phyloP scores from a whole-genome alignment of 1,284 basidiomycete genomes.

The Marasmius oreades region DNA sequence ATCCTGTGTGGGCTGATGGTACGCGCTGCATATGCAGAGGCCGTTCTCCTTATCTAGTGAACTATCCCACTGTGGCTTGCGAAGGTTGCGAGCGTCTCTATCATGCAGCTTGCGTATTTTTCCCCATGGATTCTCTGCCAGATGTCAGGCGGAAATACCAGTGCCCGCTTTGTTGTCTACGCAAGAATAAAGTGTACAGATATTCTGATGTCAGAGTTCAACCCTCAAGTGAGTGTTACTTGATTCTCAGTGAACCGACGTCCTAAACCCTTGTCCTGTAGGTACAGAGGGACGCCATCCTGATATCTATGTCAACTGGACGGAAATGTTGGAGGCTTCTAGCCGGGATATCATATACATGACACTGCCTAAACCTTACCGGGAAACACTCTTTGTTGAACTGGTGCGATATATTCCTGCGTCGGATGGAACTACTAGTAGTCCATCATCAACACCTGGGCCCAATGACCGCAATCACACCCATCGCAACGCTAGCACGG shows the following conservation, averaged over 20 bases:
- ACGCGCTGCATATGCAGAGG: conserved; percentile 80
- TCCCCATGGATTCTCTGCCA: conserved; percentile 33
- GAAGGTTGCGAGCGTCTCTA: conserved; percentile 61
- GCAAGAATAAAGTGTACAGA: conserved; percentile 63
- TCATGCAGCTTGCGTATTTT: conserved; percentile 76
- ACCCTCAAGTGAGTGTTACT: conserved; percentile 48
- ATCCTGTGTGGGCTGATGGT: conserved; percentile 67
- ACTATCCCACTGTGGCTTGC: conserved; percentile 64
- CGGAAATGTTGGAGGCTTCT: conserved; percentile 68
- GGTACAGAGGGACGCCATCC: conserved; percentile 36
- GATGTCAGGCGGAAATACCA: conserved; percentile 40
- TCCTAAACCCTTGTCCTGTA: conserved; percentile 10
- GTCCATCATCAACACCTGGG: conserved; percentile 25
- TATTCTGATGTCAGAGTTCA: conserved; percentile 73
- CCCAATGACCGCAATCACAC: conserved; percentile 16
- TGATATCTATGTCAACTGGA: conserved; percentile 64
- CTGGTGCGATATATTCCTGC: conserved; percentile 55
- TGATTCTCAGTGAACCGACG: conserved; percentile 9
- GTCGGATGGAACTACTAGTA: conserved; percentile 32
- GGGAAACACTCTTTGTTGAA: conserved; percentile 70
- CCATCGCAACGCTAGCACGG: conserved; percentile 22
- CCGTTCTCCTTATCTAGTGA: conserved; percentile 52
- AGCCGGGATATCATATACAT: conserved; percentile 70
- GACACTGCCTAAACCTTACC: conserved; percentile 58
- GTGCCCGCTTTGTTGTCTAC: conserved; percentile 72